Evolutionary conservation across 1,284 basidiomycete species (phyloP), one percentile per base, ranked within the genome.

Genomic region (Ceratobasidium sp.): DNA sequence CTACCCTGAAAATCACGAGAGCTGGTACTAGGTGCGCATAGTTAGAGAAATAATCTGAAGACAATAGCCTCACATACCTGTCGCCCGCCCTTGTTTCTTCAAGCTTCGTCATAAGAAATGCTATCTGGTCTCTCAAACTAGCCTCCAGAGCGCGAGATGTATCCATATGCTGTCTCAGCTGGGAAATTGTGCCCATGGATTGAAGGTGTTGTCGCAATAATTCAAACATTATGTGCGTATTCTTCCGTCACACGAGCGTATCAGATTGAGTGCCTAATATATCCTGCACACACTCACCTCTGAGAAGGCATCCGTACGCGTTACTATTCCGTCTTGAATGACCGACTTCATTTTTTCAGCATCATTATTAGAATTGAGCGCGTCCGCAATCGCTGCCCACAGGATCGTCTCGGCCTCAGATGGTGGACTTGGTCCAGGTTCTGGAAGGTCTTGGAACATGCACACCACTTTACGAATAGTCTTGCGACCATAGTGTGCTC

Each of bases 111-210:
- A 41, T 41, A 11, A 41, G 36, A 11, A 11, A 41, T 41, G 36
- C 11, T 41, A 69, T 69, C 50, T 54, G 66, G 41, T 69, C 66
- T 41, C 53, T 22, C 24, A 69, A 44, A 24, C 66, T 69, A 36
- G 45, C 36, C 47, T 69, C 66, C 19, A 69, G 53, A 22, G 64
- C 64, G 11, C 51, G 50, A 44, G 64, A 48, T 22, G 50, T 66
- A 33, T 66, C 51, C 36, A 54, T 5, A 44, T 66, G 31, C 7
- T 66, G 50, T 22, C 44, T 53, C 24, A 66, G n/a, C 22, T 14
- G 19, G 5, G 24, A n/a, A 22, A 44, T 53, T 2, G 31, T 27
- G 24, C 41, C 17, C 33, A 54, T 50, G 14, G 31, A n/a, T 11
- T 57, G 36, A 17, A 69, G 36, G 5, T 47, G 24, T 24, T 57